Base-by-base conservation (phyloP, 2,329 filamentous ascomycete genomes). In the Trichoderma koningiopsis region DNA sequence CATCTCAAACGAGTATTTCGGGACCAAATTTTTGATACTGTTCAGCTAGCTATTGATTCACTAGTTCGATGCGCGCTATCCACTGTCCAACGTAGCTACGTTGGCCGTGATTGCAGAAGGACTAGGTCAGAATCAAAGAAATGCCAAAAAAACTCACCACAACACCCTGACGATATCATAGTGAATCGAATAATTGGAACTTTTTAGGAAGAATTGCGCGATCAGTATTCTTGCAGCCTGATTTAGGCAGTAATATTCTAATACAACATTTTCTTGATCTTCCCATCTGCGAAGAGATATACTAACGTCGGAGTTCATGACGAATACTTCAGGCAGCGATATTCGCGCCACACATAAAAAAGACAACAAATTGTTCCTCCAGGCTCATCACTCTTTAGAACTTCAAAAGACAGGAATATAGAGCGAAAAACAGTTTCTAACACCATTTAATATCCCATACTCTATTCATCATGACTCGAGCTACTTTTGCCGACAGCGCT, bases 401-500 rank as follows among this genome's bases (percentile, higher is more conserved):
- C 22, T 27, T 27, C 13, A n/a, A n/a, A 14, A 8, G 16, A n/a
- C 6, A 37, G 2, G 11, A 22, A 11, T 29, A 10, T 0, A 55
- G 27, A 2, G 5, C 5, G 4, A 27, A 24, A 13, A 3, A 24
- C 4, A 24, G 5, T 22, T 22, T 14, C 7, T 13, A 47, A 14
- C 4, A n/a, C n/a, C 33, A 49, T 22, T 49, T 4, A 22, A 22
- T 11, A 33, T 5, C 22, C 14, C 14, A 4, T 22, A 37, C 19
- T n/a, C 7, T 29, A 1, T 13, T 13, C 65, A 33, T 3, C 37
- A 68, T 60, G 57, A 8, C 31, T 13, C 55, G 24, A 31, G 49
- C 68, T n/a, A 71, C 61, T 14, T 71, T 71, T 22, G 68, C 70
- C 43, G 57, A 70, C 22, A 56, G 43, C n/a, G 35, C 49, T 14